These are phyloP conservation scores for Pulveroboletus sp. DNA, from an alignment of 768 basidiomycete species.

Conservation along the genomic window DNA sequence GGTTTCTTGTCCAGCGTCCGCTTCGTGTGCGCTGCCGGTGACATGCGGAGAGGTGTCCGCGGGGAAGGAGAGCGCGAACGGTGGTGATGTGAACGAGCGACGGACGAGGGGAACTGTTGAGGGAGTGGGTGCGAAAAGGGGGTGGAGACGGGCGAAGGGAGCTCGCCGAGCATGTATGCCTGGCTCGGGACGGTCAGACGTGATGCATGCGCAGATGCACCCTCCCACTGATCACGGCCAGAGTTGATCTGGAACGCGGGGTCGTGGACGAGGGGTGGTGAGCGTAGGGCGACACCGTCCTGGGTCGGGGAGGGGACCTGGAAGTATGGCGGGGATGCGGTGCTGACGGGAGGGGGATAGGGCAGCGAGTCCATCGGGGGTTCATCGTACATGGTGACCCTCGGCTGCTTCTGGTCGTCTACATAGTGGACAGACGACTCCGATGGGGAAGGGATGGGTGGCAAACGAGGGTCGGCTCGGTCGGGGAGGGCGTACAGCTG, in stretches of 20 bases:
- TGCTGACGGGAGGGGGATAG: slow-evolving; percentile 23
- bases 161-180: slow-evolving; percentile 19
- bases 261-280: slow-evolving; percentile 15
- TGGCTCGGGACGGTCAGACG: slow-evolving; percentile 9
- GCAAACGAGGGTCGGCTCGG: slow-evolving; percentile 4
- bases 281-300: slow-evolving; percentile 9
- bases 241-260: slow-evolving; percentile 3
- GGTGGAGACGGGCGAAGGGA: slow-evolving; percentile 4
- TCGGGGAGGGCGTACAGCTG: background rate
- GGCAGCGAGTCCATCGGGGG: slow-evolving; percentile 33
- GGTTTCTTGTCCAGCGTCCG: slow-evolving; percentile 47
- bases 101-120: slow-evolving; percentile 6
- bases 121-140: slow-evolving; percentile 10
- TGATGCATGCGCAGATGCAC: background rate
- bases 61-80: slow-evolving; percentile 29
- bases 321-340: slow-evolving; percentile 21
- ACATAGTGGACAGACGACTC: background rate
- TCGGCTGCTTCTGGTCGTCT: slow-evolving; percentile 14
- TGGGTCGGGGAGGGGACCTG: slow-evolving; percentile 7
- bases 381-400: slow-evolving; percentile 5
- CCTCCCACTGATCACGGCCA: slow-evolving; percentile 23
- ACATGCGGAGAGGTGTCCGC: slow-evolving; percentile 14
- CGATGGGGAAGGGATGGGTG: slow-evolving; percentile 3
- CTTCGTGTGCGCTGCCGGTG: slow-evolving; percentile 21
- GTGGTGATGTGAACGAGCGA: slow-evolving; percentile 17